These are phyloP conservation scores for Phytophthora colocasiae DNA, from an alignment of 352 stramenopile genomes.

Conservation along the genomic window DNA sequence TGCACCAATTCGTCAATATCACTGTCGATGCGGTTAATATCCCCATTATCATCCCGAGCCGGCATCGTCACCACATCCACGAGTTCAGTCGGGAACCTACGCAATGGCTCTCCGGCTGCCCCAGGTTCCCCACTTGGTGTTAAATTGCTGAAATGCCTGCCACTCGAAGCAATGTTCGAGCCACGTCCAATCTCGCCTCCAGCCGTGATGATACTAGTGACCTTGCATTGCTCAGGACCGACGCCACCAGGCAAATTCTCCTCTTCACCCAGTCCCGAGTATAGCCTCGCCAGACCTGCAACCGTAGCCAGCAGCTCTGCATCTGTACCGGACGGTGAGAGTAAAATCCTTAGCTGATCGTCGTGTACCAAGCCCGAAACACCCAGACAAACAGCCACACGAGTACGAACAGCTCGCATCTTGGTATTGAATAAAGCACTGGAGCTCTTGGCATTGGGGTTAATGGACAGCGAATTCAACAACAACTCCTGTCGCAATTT, in stretches of 20 bases:
- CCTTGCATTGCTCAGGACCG: conserved; percentile 47
- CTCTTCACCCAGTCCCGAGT: conserved; percentile 49
- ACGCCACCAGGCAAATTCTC: conserved; percentile 34
- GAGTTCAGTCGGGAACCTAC: conserved; percentile 64
- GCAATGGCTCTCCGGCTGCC: conserved; percentile 49
- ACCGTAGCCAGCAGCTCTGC: conserved; percentile 86
- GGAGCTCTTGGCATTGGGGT: conserved; percentile 76
- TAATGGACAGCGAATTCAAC: conserved; percentile 84
- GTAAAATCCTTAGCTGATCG: conserved; percentile 60
- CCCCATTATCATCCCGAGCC: conserved; percentile 61
- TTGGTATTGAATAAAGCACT: conserved; percentile 73
- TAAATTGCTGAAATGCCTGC: conserved; percentile 84
- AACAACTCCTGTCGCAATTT: conserved; percentile 77
- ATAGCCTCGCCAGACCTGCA: conserved; percentile 68
- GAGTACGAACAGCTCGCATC: conserved; percentile 61
- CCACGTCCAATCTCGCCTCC: conserved; percentile 87
- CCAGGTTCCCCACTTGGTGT: conserved; percentile 73
- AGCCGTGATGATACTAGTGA: conserved; percentile 87
- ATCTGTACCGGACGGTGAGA: conserved; percentile 88
- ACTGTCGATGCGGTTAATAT: conserved; percentile 58
- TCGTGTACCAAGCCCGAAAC: conserved; percentile 60
- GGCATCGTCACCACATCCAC: conserved; percentile 73
- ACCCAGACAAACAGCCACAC: conserved; percentile 66
- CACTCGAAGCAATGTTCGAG: conserved; percentile 75
- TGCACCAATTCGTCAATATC: conserved; percentile 52